Evolutionary conservation across 108 stramenopile species (phyloP).

Genomic region (Stephanodiscus minutulus): DNA sequence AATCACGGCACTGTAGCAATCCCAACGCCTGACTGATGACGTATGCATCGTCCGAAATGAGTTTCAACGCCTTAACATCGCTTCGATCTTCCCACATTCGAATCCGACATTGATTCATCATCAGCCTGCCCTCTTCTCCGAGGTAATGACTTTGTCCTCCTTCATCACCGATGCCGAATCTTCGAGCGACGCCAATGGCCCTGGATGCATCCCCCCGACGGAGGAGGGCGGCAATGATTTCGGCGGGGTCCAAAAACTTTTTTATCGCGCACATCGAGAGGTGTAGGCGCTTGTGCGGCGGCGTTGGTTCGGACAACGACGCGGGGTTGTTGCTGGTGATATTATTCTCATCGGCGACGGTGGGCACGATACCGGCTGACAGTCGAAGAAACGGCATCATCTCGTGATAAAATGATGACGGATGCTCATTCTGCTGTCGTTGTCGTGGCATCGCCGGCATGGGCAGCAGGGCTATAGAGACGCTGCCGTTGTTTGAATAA

Average conservation of each 20-base stretch:
- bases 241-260: constrained; percentile 39
- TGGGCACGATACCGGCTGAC: neutral
- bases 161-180: constrained; percentile 33
- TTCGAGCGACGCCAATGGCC: constrained; percentile 37
- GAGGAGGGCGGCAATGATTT: constrained; percentile 35
- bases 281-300: neutral
- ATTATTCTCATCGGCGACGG: too few relatives aligned
- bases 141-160: constrained; percentile 8
- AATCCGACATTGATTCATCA: constrained; percentile 51
- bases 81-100: constrained; percentile 41
- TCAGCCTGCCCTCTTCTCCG: constrained; percentile 2
- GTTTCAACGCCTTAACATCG: constrained; percentile 30
- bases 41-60: constrained; percentile 44
- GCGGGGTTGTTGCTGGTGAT: neutral
- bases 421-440: neutral
- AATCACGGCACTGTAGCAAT: constrained; percentile 5
- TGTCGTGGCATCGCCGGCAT: neutral
- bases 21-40: constrained; percentile 34
- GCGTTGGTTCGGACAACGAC: neutral
- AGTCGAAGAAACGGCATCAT: constrained; percentile 32
- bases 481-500: neutral
- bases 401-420: constrained; percentile 4
- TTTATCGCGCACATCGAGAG: constrained; percentile 24
- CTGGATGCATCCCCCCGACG: constrained; percentile 35
- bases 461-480: constrained; percentile 15